Conservation (phyloP, 1,284 basidiomycete genomes). For the Cutaneotrichosporon curvatum region DNA sequence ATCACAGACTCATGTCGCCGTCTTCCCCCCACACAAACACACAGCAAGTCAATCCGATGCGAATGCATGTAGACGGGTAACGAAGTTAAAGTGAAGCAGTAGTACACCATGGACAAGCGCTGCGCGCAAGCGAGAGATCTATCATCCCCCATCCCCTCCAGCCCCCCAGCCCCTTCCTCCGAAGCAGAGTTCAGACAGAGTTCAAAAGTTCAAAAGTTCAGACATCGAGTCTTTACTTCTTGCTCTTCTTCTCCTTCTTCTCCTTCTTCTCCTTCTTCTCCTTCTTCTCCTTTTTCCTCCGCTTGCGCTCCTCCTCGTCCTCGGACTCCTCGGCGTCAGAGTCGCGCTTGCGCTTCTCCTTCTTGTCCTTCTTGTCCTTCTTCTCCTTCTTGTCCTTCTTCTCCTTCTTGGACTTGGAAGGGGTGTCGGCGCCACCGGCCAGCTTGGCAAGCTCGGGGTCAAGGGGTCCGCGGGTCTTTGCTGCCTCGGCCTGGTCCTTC, state of each 20-base stretch:
- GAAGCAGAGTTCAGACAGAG: background rate
- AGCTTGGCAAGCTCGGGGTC: conserved; percentile 43
- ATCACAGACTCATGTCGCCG: too few relatives aligned
- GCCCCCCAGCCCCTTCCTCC: background rate
- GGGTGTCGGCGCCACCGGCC: conserved; percentile 14
- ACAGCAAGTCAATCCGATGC: conserved; percentile 3
- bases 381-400: conserved; percentile 53
- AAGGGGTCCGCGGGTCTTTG: conserved; percentile 20
- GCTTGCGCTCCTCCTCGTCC: conserved; percentile 20
- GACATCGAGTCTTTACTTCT: conserved; percentile 3
- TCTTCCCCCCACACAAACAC: background rate
- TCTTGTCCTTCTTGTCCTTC: conserved; percentile 70
- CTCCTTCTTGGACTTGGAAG: conserved; percentile 33
- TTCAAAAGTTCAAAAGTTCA: too few relatives aligned
- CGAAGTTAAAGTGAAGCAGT: conserved; percentile 6
- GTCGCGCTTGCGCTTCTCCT: conserved; percentile 20
- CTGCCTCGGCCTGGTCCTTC: conserved; percentile 49
- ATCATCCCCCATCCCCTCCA: conserved; percentile 3
- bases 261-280: conserved; percentile 19
- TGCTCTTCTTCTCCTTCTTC: conserved; percentile 31
- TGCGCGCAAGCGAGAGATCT: conserved; percentile 1
- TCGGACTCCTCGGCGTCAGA: conserved; percentile 5
- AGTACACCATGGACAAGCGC: conserved; percentile 12
- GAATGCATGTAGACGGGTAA: conserved; percentile 9
- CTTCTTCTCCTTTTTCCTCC: conserved; percentile 35